Evolutionary conservation across 441 rosid genomes (phyloP), one percentile per base, ranked within the genome.

Genomic region (Breynia disticha): DNA sequence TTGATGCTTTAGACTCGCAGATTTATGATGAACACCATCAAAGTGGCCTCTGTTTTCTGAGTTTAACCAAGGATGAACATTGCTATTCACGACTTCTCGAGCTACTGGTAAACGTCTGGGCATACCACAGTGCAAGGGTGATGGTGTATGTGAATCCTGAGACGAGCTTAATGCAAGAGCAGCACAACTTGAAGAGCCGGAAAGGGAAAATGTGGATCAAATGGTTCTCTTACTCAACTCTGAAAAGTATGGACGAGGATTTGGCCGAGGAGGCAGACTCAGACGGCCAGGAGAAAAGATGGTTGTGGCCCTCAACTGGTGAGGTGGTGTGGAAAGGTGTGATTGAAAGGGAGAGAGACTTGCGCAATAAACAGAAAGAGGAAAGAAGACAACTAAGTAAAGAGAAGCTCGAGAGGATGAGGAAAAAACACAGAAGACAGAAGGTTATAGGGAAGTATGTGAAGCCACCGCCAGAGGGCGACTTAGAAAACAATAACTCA

Each of bases 301-400:
- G 99, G 96, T 59, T 89, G 54, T 93, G 99, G 99, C 97, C 99
- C 21, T 75, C 72, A 42, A 87, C 99, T 0, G 99, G 99, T 5
- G 97, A 89, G 70, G 78, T 89, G 3, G 64, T 80, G 60, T 93
- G 97, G 87, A 75, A 79, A 22, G 96, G 97, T 28, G 65, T 85
- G 7, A 60, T 77, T 24, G 97, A 93, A 63, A 87, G 96, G 87
- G 69, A 84, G 76, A 65, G 72, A 63, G 52, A n/a, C n/a, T 70
- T 60, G 16, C 75, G 76, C 48, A 83, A 71, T 57, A 66, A 45
- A 55, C 82, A 83, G 71, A 93, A 84, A 60, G 96, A 83, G 67
- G 82, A 64, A 64, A 82, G 77, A 76, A 86, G 70, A 74, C 87
- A 76, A 52, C 72, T 48, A 64, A 89, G 90, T 49, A 78, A 65